These are phyloP conservation scores for Pterocarpus santalinus DNA, from an alignment of 306 rosid species.

Conservation along the genomic window DNA sequence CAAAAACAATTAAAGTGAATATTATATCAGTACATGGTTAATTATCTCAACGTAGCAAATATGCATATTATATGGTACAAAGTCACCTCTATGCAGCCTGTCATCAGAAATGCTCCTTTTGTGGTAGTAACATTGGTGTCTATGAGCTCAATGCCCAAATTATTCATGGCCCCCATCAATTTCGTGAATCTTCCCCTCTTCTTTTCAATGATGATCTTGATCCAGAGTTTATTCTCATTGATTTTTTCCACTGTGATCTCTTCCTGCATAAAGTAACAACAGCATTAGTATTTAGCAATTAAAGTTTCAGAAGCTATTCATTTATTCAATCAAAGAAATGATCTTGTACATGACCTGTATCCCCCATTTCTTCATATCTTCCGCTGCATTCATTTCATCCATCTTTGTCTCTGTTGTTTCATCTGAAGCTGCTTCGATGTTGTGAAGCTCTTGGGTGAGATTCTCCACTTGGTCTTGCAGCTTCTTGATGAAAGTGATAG, in stretches of 20 bases:
- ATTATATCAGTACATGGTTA: background rate
- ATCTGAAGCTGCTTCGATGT: conserved; percentile 53
- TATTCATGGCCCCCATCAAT: conserved; percentile 57
- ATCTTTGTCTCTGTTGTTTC: conserved; percentile 32
- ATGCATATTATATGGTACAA: background rate
- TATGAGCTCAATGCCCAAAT: conserved; percentile 60
- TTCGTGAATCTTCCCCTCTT: conserved; percentile 57
- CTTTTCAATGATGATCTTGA: conserved; percentile 61
- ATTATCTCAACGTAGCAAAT: background rate
- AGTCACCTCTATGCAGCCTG: conserved; percentile 60
- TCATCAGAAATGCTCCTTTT: conserved; percentile 60
- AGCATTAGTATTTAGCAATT: background rate
- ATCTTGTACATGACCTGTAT: conserved; percentile 56
- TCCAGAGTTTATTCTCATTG: conserved; percentile 62
- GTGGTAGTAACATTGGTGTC: conserved; percentile 64
- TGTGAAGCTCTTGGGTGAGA: conserved; percentile 61
- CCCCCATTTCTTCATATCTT: conserved; percentile 48
- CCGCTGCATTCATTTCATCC: conserved; percentile 42
- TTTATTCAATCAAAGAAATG: background rate
- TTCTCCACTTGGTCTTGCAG: conserved; percentile 48
- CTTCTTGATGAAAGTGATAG: conserved; percentile 58
- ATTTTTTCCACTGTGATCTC: conserved; percentile 59
- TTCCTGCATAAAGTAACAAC: conserved; percentile 44
- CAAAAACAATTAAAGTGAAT: too few relatives aligned
- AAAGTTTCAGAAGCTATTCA: background rate